A percentile compares a stretch with the other conserved stretches of the same genome.
These are phyloP conservation scores for Yarrowia bubula DNA, from an alignment of 805 yeast genomes.

Conservation along the genomic window DNA sequence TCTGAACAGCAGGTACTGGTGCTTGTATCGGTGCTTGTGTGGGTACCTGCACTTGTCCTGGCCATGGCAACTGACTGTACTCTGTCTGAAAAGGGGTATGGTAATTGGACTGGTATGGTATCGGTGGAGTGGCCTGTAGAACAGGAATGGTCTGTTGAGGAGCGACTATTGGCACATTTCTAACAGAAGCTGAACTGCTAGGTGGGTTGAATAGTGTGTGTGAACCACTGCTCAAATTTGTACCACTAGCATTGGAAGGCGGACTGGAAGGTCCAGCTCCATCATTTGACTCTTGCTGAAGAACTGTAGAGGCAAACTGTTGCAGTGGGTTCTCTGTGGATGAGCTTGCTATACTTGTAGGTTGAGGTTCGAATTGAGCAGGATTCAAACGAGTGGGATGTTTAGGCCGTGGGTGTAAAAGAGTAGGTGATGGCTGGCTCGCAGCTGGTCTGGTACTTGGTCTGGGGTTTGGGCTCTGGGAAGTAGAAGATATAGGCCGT, in stretches of 20 bases:
- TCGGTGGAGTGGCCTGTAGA: not conserved
- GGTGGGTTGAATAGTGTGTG: not conserved
- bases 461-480: not conserved
- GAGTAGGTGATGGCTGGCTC: not conserved
- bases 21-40: not conserved
- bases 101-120: not conserved
- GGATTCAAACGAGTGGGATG: not conserved
- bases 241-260: too few relatives aligned
- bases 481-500: not conserved
- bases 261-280: too few relatives aligned
- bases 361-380: not conserved
- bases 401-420: not conserved
- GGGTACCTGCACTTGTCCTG: not conserved
- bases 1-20: not conserved
- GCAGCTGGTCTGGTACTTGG: not conserved
- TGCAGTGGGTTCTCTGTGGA: too few relatives aligned
- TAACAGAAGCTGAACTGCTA: not conserved
- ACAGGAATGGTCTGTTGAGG: not conserved
- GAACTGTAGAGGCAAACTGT: too few relatives aligned
- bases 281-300: too few relatives aligned
- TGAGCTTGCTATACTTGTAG: too few relatives aligned
- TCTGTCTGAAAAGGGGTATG: not conserved
- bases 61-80: not conserved
- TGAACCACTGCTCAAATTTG: too few relatives aligned
- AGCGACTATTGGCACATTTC: not conserved